Percentiles rank a stretch among this genome's conserved stretches.
Conservation (phyloP, 176 grass and related monocot genomes). For the Calamus simplicifolius region DNA sequence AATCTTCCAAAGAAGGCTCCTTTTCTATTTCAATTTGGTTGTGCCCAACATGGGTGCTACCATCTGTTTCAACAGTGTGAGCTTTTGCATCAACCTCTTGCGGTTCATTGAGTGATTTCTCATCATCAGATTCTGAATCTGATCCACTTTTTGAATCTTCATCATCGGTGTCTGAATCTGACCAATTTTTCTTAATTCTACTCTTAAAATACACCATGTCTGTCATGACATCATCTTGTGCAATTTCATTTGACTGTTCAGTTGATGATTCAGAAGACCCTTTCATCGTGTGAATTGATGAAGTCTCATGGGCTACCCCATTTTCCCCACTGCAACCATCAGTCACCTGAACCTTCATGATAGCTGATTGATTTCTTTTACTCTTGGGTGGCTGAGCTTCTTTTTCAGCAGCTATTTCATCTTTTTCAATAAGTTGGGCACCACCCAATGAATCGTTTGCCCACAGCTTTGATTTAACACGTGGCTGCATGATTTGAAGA, state of each 20-base stretch:
- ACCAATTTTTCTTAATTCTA: constrained; percentile 92
- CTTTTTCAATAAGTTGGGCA: constrained; percentile 27
- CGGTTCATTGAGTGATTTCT: constrained; percentile 26
- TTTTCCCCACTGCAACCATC: background rate
- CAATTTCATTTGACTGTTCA: constrained; percentile 26
- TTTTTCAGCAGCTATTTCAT: constrained; percentile 21
- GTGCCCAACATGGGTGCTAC: constrained; percentile 24
- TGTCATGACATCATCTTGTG: constrained; percentile 31
- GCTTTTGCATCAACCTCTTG: constrained; percentile 22
- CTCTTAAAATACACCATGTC: constrained; percentile 89
- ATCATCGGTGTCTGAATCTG: constrained; percentile 72
- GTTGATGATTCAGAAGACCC: constrained; percentile 18
- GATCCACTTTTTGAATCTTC: constrained; percentile 4
- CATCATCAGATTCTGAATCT: constrained; percentile 16
- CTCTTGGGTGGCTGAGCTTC: constrained; percentile 15
- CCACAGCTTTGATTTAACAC: constrained; percentile 84
- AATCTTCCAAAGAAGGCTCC: constrained; percentile 5
- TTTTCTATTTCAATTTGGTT: constrained; percentile 23
- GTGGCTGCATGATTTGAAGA: constrained; percentile 84
- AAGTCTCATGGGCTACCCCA: constrained; percentile 13
- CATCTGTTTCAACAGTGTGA: background rate
- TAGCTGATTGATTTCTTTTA: constrained; percentile 11
- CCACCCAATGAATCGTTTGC: constrained; percentile 57
- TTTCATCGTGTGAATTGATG: background rate
- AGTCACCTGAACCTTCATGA: constrained; percentile 9